Conservation (phyloP, 2,329 filamentous ascomycete species). For the Pseudogymnoascus sp. region DNA sequence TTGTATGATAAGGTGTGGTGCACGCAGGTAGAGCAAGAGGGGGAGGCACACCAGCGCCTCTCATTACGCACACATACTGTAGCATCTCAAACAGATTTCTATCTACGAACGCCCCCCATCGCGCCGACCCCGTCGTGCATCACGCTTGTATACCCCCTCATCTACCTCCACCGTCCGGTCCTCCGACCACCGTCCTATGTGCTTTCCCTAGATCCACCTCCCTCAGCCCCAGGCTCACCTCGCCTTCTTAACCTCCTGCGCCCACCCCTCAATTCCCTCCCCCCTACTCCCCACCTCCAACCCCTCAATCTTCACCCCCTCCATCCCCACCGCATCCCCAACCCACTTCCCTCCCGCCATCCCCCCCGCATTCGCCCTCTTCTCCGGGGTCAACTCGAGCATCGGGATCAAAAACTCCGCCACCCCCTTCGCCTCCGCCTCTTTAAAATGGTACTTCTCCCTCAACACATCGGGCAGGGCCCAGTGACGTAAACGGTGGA, state of each 20-base stretch:
- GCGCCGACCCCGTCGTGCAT: not conserved
- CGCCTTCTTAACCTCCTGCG: conserved; percentile 77
- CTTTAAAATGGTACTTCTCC: conserved; percentile 93
- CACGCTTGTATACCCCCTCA: not conserved
- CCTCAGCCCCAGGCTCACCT: conserved; percentile 30
- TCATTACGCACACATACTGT: not conserved
- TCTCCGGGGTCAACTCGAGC: conserved; percentile 81
- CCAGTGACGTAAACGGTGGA: conserved; percentile 94
- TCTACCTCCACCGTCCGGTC: not conserved
- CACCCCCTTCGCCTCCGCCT: conserved; percentile 71
- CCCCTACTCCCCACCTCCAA: conserved; percentile 74
- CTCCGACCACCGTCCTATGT: not conserved
- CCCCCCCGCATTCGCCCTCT: conserved; percentile 87
- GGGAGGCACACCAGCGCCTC: not conserved
- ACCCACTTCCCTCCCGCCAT: conserved; percentile 85
- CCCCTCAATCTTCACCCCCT: conserved; percentile 61
- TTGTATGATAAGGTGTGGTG: too few relatives aligned
- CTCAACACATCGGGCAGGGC: conserved; percentile 83
- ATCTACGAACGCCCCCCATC: not conserved
- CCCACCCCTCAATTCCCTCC: conserved; percentile 92
- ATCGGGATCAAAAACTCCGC: conserved; percentile 80
- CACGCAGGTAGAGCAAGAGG: not conserved
- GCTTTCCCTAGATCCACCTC: not conserved
- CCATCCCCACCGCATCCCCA: conserved; percentile 82
- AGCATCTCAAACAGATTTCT: not conserved